Conservation (phyloP, 257 asterid species). For the Anisodus acutangulus region DNA sequence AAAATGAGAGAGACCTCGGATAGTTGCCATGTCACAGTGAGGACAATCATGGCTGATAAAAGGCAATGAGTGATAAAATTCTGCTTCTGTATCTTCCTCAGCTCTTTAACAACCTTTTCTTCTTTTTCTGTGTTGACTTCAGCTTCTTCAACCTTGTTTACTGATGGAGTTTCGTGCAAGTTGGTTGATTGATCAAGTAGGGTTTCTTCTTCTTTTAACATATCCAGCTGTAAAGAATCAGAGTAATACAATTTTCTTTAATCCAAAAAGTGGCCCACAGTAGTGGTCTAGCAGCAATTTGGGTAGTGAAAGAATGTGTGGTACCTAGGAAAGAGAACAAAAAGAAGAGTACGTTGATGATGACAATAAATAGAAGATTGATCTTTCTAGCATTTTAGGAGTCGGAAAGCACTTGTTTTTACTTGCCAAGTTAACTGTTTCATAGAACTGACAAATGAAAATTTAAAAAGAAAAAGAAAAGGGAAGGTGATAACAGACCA, state of each 20-base stretch:
- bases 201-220: conserved; percentile 46
- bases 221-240: conserved; percentile 45
- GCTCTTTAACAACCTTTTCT: conserved; percentile 61
- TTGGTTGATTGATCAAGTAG: conserved; percentile 5
- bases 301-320: background rate
- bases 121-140: conserved; percentile 24
- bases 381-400: background rate
- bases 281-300: background rate
- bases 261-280: background rate
- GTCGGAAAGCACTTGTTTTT: background rate
- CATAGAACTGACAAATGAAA: background rate
- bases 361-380: background rate
- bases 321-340: background rate
- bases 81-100: conserved; percentile 64
- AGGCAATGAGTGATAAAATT: conserved; percentile 74
- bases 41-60: conserved; percentile 58
- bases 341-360: background rate
- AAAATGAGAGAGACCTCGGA: conserved; percentile 73
- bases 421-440: background rate
- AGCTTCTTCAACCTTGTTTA: background rate
- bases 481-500: background rate
- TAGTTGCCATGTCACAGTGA: conserved; percentile 79
- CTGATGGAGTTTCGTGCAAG: background rate
- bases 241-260: background rate
- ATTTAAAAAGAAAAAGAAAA: background rate